Percentiles rank a stretch among this genome's conserved stretches.
phyloP scores from a whole-genome alignment of 139 green algal genomes.

The Picochlorum sp. region DNA sequence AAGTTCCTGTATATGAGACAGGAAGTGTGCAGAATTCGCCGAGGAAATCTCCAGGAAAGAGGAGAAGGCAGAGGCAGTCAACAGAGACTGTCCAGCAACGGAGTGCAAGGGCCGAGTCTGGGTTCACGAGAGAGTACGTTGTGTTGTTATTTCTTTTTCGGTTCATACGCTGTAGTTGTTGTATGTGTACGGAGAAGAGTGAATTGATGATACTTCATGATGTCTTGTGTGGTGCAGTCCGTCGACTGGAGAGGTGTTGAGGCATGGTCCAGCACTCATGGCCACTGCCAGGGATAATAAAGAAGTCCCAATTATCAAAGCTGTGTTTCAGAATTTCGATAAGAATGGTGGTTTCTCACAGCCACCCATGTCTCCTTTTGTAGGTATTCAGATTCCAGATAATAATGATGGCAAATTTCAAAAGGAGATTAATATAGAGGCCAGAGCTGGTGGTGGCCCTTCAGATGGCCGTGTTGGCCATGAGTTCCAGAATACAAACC shows the following conservation, averaged over 20 bases:
- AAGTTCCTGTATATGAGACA: not conserved
- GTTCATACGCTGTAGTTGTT: too few relatives aligned
- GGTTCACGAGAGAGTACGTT: constrained; percentile 12
- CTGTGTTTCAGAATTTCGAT: constrained; percentile 12
- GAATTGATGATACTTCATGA: too few relatives aligned
- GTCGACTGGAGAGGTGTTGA: constrained; percentile 3
- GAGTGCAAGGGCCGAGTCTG: constrained; percentile 7
- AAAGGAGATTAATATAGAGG: not conserved
- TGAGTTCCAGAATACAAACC: not conserved
- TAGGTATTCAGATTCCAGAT: constrained; percentile 1
- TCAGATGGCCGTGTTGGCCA: not conserved
- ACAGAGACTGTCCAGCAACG: constrained; percentile 3
- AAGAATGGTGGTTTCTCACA: not conserved
- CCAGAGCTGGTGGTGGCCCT: not conserved
- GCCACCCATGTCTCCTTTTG: not conserved
- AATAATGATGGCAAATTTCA: not conserved
- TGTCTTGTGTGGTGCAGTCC: constrained; percentile 13
- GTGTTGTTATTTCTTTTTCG: too few relatives aligned
- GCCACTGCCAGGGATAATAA: constrained; percentile 7
- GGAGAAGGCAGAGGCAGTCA: constrained; percentile 1
- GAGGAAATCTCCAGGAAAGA: not conserved
- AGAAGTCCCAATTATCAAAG: constrained; percentile 5
- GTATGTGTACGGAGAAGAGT: too few relatives aligned
- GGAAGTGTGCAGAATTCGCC: not conserved
- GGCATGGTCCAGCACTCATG: constrained; percentile 13